Percentiles rank a stretch among this genome's conserved stretches.
These are phyloP conservation scores for Filosporella fistucella DNA, from an alignment of 495 filamentous ascomycete species.

Conservation along the genomic window DNA sequence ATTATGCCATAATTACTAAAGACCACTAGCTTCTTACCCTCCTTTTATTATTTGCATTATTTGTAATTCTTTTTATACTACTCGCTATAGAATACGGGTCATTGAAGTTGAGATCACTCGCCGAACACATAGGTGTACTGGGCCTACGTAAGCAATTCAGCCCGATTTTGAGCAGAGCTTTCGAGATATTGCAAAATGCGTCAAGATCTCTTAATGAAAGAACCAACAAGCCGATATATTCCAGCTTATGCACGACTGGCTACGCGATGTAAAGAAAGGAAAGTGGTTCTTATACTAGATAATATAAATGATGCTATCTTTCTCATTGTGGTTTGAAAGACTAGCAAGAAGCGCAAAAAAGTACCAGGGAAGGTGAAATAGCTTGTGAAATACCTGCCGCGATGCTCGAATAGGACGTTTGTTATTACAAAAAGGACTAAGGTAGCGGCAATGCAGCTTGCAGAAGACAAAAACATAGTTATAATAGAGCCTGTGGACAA, in stretches of 20 bases:
- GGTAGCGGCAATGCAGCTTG: slow-evolving; percentile 24
- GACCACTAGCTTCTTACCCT: too few species aligned
- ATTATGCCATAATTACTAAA: too few species aligned
- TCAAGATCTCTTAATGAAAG: slow-evolving; percentile 30
- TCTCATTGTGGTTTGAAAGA: slow-evolving; percentile 20
- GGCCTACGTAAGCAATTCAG: slow-evolving; percentile 35
- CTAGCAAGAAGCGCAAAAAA: too few species aligned
- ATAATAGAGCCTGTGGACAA: slow-evolving; percentile 30
- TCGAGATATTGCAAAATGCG: too few species aligned
- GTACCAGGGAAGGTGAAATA: not conserved
- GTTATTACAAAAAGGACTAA: slow-evolving; percentile 35
- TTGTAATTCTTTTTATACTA: too few species aligned
- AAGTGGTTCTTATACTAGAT: slow-evolving; percentile 40
- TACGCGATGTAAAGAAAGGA: slow-evolving; percentile 26
- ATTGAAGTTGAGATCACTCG: slow-evolving; percentile 29
- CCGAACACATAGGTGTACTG: slow-evolving; percentile 45
- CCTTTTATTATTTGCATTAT: too few species aligned
- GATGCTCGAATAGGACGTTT: slow-evolving; percentile 27
- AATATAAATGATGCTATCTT: slow-evolving; percentile 34
- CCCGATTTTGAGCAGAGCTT: slow-evolving; percentile 35
- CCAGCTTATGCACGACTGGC: slow-evolving; percentile 34
- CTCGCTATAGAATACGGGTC: slow-evolving; percentile 27
- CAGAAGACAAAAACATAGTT: slow-evolving; percentile 32
- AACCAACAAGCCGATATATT: slow-evolving; percentile 36
- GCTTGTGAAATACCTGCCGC: slow-evolving; percentile 25